Conservation (phyloP, 345 rosid genomes). For the Eucalyptus marginata region DNA sequence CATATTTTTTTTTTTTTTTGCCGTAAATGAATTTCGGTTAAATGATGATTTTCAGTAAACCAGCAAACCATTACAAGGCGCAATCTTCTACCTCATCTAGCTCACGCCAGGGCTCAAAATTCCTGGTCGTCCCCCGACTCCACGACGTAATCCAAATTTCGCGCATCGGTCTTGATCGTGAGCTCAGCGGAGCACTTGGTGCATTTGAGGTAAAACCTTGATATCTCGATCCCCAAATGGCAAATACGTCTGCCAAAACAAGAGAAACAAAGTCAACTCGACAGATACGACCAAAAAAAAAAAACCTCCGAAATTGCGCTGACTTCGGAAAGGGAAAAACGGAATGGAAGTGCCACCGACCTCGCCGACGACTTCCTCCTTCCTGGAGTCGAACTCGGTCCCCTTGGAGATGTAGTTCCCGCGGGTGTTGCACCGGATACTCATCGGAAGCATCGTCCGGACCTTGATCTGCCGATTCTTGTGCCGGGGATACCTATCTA, state of each 20-base stretch:
- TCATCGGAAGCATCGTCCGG: constrained; percentile 96
- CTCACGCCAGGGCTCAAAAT: too few species aligned
- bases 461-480: constrained; percentile 84
- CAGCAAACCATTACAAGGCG: too few species aligned
- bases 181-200: constrained; percentile 9
- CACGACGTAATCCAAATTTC: neutral
- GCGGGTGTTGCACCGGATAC: constrained; percentile 78
- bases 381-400: constrained; percentile 84
- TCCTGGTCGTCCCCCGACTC: neutral
- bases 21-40: too few species aligned
- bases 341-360: constrained; percentile 2
- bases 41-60: too few species aligned
- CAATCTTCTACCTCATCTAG: constrained; percentile 52
- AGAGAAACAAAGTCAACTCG: neutral
- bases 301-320: neutral
- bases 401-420: constrained; percentile 83
- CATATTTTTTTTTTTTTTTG: too few species aligned
- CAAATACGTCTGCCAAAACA: constrained; percentile 49
- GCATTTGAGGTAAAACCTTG: constrained; percentile 24
- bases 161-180: neutral
- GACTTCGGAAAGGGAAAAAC: neutral
- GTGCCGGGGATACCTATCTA: constrained; percentile 52
- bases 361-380: constrained; percentile 81
- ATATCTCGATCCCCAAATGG: constrained; percentile 79
- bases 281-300: neutral